Percentiles rank a stretch among this genome's conserved stretches.
Evolutionary conservation across 306 rosid species (phyloP).

Genomic region (Cyamopsis tetragonoloba): DNA sequence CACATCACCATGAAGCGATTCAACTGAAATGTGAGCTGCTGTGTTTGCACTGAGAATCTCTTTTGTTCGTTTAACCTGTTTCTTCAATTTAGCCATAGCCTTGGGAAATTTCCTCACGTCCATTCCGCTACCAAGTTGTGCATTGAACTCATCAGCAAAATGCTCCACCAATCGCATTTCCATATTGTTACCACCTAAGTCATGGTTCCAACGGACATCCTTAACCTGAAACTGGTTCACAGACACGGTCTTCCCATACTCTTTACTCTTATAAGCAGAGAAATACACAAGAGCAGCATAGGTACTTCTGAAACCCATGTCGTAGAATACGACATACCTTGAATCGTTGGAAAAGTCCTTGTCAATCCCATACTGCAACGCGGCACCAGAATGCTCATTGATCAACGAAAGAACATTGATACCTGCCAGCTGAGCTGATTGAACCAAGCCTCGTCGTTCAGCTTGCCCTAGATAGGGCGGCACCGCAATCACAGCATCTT

Average conservation of each 20-base stretch:
- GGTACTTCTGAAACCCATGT: conserved; percentile 93
- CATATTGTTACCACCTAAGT: conserved; percentile 88
- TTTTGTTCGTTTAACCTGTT: conserved; percentile 94
- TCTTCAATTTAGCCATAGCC: conserved; percentile 97
- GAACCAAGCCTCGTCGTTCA: conserved; percentile 71
- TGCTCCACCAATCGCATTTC: conserved; percentile 84
- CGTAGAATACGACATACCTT: conserved; percentile 82
- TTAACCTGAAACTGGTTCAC: conserved; percentile 96
- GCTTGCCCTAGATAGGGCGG: conserved; percentile 97
- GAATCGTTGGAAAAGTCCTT: conserved; percentile 86
- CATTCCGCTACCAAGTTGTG: conserved; percentile 75
- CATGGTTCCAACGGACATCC: conserved; percentile 95
- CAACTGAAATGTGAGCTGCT: conserved; percentile 91
- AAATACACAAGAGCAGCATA: conserved; percentile 84
- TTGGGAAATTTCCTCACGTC: conserved; percentile 86
- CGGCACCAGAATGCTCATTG: conserved; percentile 95
- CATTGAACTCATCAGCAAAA: conserved; percentile 86
- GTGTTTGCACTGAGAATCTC: conserved; percentile 98
- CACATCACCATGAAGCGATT: conserved; percentile 77
- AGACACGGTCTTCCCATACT: conserved; percentile 69
- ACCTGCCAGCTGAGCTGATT: conserved; percentile 84
- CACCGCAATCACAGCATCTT: conserved; percentile 81
- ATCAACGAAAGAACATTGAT: conserved; percentile 76
- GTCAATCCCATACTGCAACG: conserved; percentile 94
- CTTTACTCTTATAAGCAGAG: conserved; percentile 75